Evolutionary conservation across 192 early-diverging fungal species (phyloP).

Genomic region (Radiomyces spectabilis): DNA sequence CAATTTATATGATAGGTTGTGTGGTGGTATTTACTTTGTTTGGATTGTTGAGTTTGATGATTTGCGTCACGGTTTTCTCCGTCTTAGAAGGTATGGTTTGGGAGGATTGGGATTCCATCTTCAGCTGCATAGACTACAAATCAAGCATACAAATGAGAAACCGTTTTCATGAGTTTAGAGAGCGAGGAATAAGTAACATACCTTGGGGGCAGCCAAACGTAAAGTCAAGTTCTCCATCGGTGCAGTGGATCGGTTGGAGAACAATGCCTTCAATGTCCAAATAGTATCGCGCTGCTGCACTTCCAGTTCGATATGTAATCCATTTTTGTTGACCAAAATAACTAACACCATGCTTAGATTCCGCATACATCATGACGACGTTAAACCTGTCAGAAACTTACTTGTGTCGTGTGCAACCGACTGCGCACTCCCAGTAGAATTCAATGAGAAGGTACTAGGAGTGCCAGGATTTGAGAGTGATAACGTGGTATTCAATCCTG

Average conservation of each 20-base stretch:
- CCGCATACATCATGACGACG: too few species aligned
- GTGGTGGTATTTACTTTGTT: constrained; percentile 16
- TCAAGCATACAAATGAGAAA: neutral
- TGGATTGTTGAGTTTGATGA: constrained; percentile 28
- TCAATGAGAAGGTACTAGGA: too few species aligned
- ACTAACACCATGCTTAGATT: too few species aligned
- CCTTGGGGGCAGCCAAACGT: constrained; percentile 40
- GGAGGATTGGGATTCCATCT: constrained; percentile 37
- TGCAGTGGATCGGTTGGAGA: constrained; percentile 37
- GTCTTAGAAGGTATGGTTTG: constrained; percentile 29
- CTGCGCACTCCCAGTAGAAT: too few species aligned
- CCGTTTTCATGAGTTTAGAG: neutral
- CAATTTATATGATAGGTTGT: too few species aligned
- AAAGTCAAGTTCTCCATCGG: constrained; percentile 32
- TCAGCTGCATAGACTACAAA: constrained; percentile 30
- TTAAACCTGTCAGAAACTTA: too few species aligned
- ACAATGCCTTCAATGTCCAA: constrained; percentile 31
- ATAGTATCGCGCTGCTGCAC: constrained; percentile 10
- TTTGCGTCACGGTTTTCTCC: constrained; percentile 27
- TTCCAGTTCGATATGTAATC: constrained; percentile 33
- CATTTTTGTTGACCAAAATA: constrained; percentile 35
- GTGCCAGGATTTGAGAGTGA: too few species aligned
- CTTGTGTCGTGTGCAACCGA: too few species aligned
- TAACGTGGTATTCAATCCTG: too few species aligned
- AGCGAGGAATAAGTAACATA: neutral